Conservation (phyloP, 331 rosid species). For the Pyrus hybrid region DNA sequence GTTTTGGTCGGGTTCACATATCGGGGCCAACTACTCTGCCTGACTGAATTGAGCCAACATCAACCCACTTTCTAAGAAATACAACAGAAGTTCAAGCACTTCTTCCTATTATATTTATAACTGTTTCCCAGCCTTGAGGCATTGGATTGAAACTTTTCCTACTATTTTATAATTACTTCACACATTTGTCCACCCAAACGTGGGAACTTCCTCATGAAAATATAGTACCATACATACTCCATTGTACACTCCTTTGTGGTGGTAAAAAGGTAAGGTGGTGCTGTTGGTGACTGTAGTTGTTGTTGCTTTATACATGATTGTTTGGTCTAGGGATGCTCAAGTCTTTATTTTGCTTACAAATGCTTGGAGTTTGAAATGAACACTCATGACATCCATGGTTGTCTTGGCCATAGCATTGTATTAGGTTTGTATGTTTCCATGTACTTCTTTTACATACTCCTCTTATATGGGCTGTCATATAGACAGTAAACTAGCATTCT, state of each 20-base stretch:
- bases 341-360: too few species aligned
- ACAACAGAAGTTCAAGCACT: constrained; percentile 7
- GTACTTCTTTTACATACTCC: too few species aligned
- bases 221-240: neutral
- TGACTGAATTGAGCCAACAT: neutral
- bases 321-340: too few species aligned
- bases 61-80: constrained; percentile 24
- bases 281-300: too few species aligned
- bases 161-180: neutral
- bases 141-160: constrained; percentile 23
- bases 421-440: too few species aligned
- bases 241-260: neutral
- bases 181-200: constrained; percentile 10
- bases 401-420: too few species aligned
- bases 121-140: constrained; percentile 22
- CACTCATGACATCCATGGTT: too few species aligned
- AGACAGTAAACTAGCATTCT: too few species aligned
- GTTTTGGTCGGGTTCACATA: constrained; percentile 62
- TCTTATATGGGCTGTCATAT: too few species aligned
- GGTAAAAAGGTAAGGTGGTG: neutral
- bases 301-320: too few species aligned
- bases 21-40: neutral
- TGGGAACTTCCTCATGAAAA: constrained; percentile 16
- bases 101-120: neutral
- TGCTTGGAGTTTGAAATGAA: too few species aligned